Base-by-base conservation (phyloP, 768 basidiomycete genomes). In the Auricularia auricula-judae region DNA sequence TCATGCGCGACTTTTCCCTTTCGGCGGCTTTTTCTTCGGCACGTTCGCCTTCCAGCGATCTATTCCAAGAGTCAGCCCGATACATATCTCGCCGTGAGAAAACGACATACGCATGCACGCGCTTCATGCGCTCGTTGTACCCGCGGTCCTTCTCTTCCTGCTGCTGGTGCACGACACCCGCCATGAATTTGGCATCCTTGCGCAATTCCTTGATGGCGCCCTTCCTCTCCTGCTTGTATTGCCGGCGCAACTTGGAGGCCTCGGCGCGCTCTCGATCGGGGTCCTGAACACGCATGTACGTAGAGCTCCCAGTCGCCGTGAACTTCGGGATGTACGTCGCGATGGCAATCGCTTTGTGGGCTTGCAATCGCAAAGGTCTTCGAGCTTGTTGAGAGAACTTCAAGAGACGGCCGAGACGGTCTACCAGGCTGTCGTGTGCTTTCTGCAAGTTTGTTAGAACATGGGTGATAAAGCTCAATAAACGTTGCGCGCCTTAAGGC, bases 311-410 rank as follows among this genome's bases (percentile, higher is more conserved):
- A 2, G 81, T 79, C 10, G 79, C 75, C 70, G 95, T 94, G 75
- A 99, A 99, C 73, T 94, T 96, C 71, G 97, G 97, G 33, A 93
- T 82, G 74, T 92, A 94, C 0, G 93, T 84, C 3, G 93, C 85
- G 68, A 99, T 98, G 3, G 97, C 93, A 58, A 98, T 96, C 0
- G 94, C 91, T 74, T 95, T 97, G 79, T 98, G 96, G 2, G 89
- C 81, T 78, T 99, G 97, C 23, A 98, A 81, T 2, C 75, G 77
- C 35, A 99, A 85, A 0, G 97, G 93, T 62, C 78, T 82, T 43
- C 97, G 88, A 0, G 84, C 79, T 74, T 88, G 83, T 11, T 73
- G 77, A 0, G 91, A 78, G 70, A 95, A 91, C 68, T 85, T 88
- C 56, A 96, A 78, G 59, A 93, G 74, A 4, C 88, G 83, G 34